Evolutionary conservation across 2,329 filamentous ascomycete species (phyloP), one percentile per base, ranked within the genome.

Genomic region (Zarea fungicola): DNA sequence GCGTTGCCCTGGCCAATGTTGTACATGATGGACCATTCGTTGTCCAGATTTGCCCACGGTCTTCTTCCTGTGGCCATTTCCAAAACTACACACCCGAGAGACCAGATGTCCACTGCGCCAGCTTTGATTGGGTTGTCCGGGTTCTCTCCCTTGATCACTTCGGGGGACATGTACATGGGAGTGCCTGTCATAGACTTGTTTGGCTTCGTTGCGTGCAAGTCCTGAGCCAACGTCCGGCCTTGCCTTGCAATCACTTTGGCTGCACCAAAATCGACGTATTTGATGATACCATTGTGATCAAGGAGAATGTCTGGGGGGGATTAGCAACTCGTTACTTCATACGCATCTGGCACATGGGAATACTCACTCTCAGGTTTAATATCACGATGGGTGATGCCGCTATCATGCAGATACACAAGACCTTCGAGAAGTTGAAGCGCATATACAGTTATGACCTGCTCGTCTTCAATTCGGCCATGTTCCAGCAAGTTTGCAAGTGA

Each of bases 1-100:
- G 90, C 87, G 60, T 96, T 95, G 55, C 93, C 93, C 64, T 96
- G 92, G 1, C 93, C 93, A 62, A 99, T 99, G 73, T 97, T 97
- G 77, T 96, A 99, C 93, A 99, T 99, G 71, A 99, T 97, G 35
- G 93, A 93, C 90, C 91, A 99, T 68, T 99, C 93, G 64, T 99
- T 99, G 72, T 99, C 93, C 40, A 97, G 82, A 55, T 85, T 89
- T 22, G 90, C 89, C 93, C 93, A 99, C 1, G 93, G 93, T 14
- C 92, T 83, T 54, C 90, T 82, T 18, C 93, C 93, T 0, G 93
- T 99, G 4, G 89, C 89, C 92, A 99, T 97, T 68, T 99, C 93
- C 35, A 96, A 80, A 56, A 99, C 89, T 31, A 99, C 93, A 63
- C 93, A 99, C 47, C 93, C 92, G 3, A 99, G 77, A 3, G 91